These are phyloP conservation scores for Aotearoamyces nothofagi DNA, from an alignment of 2,329 filamentous ascomycete genomes.

Conservation along the genomic window DNA sequence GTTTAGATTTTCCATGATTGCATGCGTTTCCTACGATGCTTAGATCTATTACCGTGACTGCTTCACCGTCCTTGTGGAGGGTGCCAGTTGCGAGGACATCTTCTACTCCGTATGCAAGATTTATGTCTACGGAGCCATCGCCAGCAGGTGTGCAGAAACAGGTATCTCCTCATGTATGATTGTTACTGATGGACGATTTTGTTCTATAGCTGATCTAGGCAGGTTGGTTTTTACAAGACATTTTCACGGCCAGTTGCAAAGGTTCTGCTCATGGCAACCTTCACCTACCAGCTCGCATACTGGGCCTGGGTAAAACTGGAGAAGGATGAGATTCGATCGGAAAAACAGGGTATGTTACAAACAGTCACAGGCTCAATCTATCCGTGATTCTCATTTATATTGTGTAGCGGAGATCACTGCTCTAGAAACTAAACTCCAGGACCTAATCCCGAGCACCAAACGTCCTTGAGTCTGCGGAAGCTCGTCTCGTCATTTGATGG, in stretches of 20 bases:
- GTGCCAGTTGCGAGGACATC: too few relatives aligned
- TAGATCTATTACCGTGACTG: too few relatives aligned
- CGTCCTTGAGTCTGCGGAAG: too few relatives aligned
- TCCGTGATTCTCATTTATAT: too few relatives aligned
- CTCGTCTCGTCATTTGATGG: too few relatives aligned
- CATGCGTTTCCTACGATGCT: too few relatives aligned
- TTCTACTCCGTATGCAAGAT: too few relatives aligned
- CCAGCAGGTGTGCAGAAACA: slow-evolving; percentile 1
- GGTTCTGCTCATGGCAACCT: slow-evolving; percentile 57
- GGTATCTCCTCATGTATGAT: slow-evolving; percentile 5
- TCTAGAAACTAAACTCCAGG: background rate
- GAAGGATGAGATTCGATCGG: slow-evolving; percentile 47
- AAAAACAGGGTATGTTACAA: slow-evolving; percentile 47
- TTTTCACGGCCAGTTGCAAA: slow-evolving; percentile 62
- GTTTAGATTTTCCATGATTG: too few relatives aligned
- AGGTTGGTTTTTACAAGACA: slow-evolving; percentile 58
- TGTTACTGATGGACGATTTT: background rate
- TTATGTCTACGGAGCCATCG: background rate
- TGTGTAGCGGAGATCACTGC: background rate
- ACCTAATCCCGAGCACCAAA: too few relatives aligned
- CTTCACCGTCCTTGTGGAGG: too few relatives aligned
- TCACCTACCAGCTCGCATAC: slow-evolving; percentile 67
- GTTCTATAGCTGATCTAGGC: slow-evolving; percentile 2
- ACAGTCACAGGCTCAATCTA: too few relatives aligned
- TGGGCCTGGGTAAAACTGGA: slow-evolving; percentile 63